These are phyloP conservation scores for Lactarius akahatsu DNA, from an alignment of 768 basidiomycete species.

Conservation along the genomic window DNA sequence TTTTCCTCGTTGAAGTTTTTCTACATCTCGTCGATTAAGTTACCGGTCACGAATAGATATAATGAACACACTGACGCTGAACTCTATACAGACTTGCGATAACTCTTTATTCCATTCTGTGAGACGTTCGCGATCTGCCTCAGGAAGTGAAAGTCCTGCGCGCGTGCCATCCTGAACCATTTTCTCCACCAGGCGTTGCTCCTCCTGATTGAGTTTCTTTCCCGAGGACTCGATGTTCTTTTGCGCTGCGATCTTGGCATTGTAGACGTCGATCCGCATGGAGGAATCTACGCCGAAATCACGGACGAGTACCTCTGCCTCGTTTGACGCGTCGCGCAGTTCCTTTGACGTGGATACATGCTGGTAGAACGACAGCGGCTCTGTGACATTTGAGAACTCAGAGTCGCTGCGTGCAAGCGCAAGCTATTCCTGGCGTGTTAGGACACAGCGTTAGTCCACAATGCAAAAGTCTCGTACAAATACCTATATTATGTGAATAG, in stretches of 20 bases:
- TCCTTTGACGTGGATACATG: conserved; percentile 73
- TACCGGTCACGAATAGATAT: neutral
- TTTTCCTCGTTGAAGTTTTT: conserved; percentile 92
- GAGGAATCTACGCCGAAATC: conserved; percentile 74
- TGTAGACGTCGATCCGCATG: conserved; percentile 80
- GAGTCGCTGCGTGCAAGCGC: conserved; percentile 63
- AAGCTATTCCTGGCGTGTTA: conserved; percentile 41
- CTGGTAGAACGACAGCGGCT: conserved; percentile 76
- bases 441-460: conserved; percentile 23
- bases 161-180: conserved; percentile 79
- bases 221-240: conserved; percentile 65
- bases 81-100: conserved; percentile 73
- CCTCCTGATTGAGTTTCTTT: conserved; percentile 58
- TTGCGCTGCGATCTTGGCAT: conserved; percentile 66
- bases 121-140: conserved; percentile 56
- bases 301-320: conserved; percentile 66
- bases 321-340: conserved; percentile 79
- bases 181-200: conserved; percentile 77
- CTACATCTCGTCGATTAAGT: conserved; percentile 36
- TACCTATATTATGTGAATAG: conserved; percentile 46
- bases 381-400: conserved; percentile 47
- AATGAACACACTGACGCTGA: conserved; percentile 52
- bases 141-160: conserved; percentile 71
- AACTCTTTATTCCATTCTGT: conserved; percentile 71
- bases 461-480: conserved; percentile 53